Percentiles rank a stretch among this genome's conserved stretches.
Evolutionary conservation across 2,329 filamentous ascomycete species (phyloP).

Genomic region (Aspergillus alliaceus): DNA sequence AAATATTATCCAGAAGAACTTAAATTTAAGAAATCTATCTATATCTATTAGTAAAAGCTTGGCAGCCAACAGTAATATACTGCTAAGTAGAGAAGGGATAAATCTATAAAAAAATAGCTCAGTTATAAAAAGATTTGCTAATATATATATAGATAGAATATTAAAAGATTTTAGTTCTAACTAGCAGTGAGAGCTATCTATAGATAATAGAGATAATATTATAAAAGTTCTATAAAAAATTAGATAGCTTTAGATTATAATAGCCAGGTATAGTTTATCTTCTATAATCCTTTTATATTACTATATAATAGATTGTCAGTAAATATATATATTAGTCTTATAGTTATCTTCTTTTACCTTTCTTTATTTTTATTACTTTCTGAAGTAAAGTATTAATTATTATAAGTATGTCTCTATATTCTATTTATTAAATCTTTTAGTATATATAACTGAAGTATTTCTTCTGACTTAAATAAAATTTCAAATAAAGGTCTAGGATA

Average conservation of each 20-base stretch:
- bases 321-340: neutral
- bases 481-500: neutral
- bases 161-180: neutral
- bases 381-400: too few relatives aligned
- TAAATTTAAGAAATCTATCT: too few relatives aligned
- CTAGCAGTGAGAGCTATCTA: neutral
- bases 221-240: neutral
- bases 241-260: neutral
- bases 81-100: neutral
- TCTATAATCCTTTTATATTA: neutral
- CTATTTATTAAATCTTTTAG: neutral
- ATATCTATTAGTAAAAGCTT: too few relatives aligned
- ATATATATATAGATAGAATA: neutral
- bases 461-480: neutral
- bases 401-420: too few relatives aligned
- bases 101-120: neutral
- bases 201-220: neutral
- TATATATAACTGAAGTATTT: too few relatives aligned
- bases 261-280: neutral
- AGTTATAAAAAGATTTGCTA: neutral
- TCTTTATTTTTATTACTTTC: neutral
- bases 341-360: neutral
- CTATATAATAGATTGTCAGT: neutral
- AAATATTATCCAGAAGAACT: too few relatives aligned
- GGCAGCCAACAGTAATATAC: too few relatives aligned